Evolutionary conservation across 108 stramenopile genomes (phyloP), one percentile per base, ranked within the genome.

Genomic region (Conticribra guillardii): DNA sequence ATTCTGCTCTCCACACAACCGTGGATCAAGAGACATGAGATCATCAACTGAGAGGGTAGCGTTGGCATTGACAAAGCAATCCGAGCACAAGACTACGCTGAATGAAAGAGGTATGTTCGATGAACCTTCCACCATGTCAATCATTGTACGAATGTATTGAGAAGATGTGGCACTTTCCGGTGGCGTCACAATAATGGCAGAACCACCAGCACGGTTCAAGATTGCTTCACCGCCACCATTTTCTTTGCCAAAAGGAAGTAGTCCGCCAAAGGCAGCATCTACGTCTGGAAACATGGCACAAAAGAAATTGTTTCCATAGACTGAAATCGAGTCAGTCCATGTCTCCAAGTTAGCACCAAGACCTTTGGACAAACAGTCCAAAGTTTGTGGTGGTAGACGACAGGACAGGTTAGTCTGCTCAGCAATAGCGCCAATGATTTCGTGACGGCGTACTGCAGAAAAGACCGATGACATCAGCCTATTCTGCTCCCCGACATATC

Each of bases 81-180:
- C 87, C 24, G 81, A 53, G 41, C 78, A 82, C 37, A 91, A 63
- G 30, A 94, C 67, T 11, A 87, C 81, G 47, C 76, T 74, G 67
- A 91, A 91, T 21, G 93, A 90, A 50, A 94, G 55, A 28, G 90
- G 86, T 37, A 85, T 64, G 31, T 73, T 72, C 41, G 80, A 60
- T 41, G 58, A 69, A 41, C 29, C 51, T 50, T 82, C 84, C 33
- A 89, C 48, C 54, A 90, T 49, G 54, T 88, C 86, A 34, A 91
- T 29, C 54, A 91, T 84, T 53, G 69, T 83, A 22, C 84, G 67
- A 16, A 87, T 54, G 63, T 87, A 94, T 41, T 69, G 70, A 19
- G 89, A 85, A 44, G 93, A 84, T n/a, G 90, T 80, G 54, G 86
- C 83, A 48, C 69, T 88, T 55, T 94, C 93, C 2, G 86, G 76